phyloP scores from a whole-genome alignment of 352 stramenopile species.

The Phytophthora hybrid region DNA sequence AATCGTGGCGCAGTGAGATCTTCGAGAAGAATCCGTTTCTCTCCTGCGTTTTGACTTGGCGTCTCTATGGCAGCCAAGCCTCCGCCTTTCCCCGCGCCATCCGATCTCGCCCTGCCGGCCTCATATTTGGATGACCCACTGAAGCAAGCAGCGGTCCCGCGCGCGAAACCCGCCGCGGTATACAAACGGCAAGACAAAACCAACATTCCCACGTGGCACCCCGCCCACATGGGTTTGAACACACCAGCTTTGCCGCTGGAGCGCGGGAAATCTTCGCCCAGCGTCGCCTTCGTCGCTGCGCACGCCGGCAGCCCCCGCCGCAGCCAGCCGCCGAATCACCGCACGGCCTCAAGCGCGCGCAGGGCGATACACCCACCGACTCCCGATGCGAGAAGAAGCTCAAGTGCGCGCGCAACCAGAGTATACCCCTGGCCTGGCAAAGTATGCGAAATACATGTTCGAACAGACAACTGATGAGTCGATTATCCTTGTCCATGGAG shows the following conservation, averaged over 20 bases:
- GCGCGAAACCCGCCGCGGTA: slow-evolving; percentile 11
- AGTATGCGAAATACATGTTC: too few species aligned
- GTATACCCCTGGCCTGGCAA: too few species aligned
- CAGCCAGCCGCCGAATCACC: too few species aligned
- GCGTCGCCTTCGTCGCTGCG: background rate
- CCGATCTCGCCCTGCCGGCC: slow-evolving; percentile 4
- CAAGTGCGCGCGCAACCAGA: slow-evolving; percentile 37
- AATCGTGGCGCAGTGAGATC: slow-evolving; percentile 19
- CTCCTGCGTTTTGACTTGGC: slow-evolving; percentile 15
- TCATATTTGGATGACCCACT: slow-evolving; percentile 39
- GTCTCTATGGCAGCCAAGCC: slow-evolving; percentile 11
- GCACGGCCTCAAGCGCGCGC: too few species aligned
- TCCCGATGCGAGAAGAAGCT: slow-evolving; percentile 15
- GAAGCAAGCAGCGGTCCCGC: slow-evolving; percentile 7
- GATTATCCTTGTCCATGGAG: too few species aligned
- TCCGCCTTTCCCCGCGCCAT: slow-evolving; percentile 11
- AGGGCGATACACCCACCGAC: background rate
- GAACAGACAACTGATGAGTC: too few species aligned
- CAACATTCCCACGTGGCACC: slow-evolving; percentile 44
- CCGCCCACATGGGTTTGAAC: slow-evolving; percentile 57
- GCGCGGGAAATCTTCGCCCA: slow-evolving; percentile 25
- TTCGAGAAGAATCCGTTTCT: slow-evolving; percentile 37
- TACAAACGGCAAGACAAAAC: slow-evolving; percentile 60
- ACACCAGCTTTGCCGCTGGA: slow-evolving; percentile 34
- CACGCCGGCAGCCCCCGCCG: too few species aligned